These are phyloP conservation scores for Penicillium capsulatum DNA, from an alignment of 2,329 filamentous ascomycete species.

Conservation along the genomic window DNA sequence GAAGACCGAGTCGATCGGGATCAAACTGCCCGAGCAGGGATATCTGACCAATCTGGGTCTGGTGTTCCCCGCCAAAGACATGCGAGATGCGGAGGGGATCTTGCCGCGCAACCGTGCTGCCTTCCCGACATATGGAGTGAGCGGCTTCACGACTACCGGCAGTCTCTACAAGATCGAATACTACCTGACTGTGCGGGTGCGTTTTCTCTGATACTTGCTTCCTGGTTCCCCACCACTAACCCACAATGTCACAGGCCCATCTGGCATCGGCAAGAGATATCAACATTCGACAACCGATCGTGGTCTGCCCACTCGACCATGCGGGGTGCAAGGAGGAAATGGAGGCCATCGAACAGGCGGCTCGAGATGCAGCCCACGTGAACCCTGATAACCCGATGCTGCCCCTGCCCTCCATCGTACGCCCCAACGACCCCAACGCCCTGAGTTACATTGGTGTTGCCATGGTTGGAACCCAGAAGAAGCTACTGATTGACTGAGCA, in stretches of 20 bases:
- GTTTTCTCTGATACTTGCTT: slow-evolving; percentile 5
- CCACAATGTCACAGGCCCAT: slow-evolving; percentile 60
- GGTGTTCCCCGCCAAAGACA: slow-evolving; percentile 83
- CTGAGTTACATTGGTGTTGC: slow-evolving; percentile 58
- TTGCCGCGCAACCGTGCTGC: slow-evolving; percentile 77
- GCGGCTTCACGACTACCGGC: slow-evolving; percentile 88
- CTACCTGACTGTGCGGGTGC: slow-evolving; percentile 86
- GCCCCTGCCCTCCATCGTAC: slow-evolving; percentile 77
- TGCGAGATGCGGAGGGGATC: slow-evolving; percentile 81
- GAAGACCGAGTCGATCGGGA: slow-evolving; percentile 73
- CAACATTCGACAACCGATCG: slow-evolving; percentile 80
- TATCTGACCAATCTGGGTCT: slow-evolving; percentile 90
- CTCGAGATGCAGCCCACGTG: slow-evolving; percentile 83
- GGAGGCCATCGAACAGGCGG: slow-evolving; percentile 94
- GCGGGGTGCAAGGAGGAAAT: slow-evolving; percentile 97
- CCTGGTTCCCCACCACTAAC: slow-evolving; percentile 18
- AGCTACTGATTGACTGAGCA: slow-evolving; percentile 61
- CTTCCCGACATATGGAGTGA: slow-evolving; percentile 84
- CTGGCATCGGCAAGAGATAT: slow-evolving; percentile 87
- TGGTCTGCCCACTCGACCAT: slow-evolving; percentile 92
- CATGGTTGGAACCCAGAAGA: slow-evolving; percentile 59
- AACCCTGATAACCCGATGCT: slow-evolving; percentile 88
- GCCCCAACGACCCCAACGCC: slow-evolving; percentile 66
- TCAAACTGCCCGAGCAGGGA: slow-evolving; percentile 82
- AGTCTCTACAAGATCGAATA: slow-evolving; percentile 98